Evolutionary conservation across 208 protist genomes (phyloP).

Genomic region (Porcisia deanei): DNA sequence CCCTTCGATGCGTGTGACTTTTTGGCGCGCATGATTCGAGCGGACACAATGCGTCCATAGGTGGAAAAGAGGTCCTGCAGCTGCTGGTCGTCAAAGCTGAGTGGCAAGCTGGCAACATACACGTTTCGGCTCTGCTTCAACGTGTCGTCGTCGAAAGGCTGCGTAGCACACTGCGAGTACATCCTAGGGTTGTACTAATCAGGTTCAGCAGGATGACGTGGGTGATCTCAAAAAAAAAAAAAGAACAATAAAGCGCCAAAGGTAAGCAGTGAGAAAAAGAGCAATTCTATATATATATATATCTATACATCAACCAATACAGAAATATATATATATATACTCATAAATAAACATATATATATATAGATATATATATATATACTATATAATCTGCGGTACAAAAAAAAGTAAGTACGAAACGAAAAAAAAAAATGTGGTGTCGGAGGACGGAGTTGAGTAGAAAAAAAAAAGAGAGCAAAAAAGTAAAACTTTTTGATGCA

Average conservation of each 20-base stretch:
- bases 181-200: conserved; percentile 15
- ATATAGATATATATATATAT: not conserved
- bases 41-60: conserved; percentile 60
- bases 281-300: not conserved
- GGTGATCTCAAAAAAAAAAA: not conserved
- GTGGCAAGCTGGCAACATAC: conserved; percentile 78
- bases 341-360: not conserved
- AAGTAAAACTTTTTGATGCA: not conserved
- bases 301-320: not conserved
- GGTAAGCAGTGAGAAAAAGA: not conserved
- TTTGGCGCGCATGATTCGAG: conserved; percentile 69
- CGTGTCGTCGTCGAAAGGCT: conserved; percentile 16
- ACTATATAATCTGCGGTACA: not conserved
- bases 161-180: conserved; percentile 1
- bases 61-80: conserved; percentile 62
- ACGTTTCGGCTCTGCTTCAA: conserved; percentile 39
- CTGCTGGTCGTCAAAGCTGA: conserved; percentile 61
- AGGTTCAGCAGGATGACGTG: not conserved
- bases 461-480: not conserved
- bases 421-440: not conserved
- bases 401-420: conserved; percentile 9
- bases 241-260: not conserved
- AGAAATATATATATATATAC: not conserved
- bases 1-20: conserved; percentile 59
- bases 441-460: not conserved